Conservation (phyloP, 305 asterid species). For the Fraxinus sp. region DNA sequence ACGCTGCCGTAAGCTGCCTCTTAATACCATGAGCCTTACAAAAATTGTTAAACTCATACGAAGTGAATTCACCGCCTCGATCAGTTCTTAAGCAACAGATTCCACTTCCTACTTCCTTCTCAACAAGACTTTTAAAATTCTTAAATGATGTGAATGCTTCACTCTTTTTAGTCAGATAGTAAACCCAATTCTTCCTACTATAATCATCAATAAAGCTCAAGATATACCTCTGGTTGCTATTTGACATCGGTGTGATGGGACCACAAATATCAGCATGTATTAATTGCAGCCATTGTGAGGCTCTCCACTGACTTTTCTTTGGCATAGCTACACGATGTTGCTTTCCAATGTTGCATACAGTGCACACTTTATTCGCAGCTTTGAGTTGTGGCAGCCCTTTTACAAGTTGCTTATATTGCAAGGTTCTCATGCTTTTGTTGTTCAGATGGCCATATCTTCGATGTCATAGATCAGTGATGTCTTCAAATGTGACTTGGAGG, state of each 20-base stretch:
- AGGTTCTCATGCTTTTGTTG: not conserved
- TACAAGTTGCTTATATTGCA: not conserved
- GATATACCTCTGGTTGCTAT: no score
- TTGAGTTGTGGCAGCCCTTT: not conserved
- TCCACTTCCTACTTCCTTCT: no score
- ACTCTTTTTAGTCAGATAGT: no score
- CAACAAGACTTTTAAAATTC: no score
- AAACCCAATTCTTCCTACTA: no score
- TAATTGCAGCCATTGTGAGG: no score
- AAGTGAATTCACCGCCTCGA: not conserved
- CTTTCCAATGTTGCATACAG: not conserved
- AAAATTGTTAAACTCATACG: not conserved
- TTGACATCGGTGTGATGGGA: no score
- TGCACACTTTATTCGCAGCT: not conserved
- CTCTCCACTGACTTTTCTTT: no score
- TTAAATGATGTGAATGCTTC: no score
- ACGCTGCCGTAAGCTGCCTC: not conserved
- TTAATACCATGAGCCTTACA: not conserved
- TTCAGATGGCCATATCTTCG: not conserved
- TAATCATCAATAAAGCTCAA: no score
- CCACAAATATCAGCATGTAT: no score
- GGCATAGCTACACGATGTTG: not conserved
- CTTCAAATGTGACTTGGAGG: not conserved
- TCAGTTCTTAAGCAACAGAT: not conserved
- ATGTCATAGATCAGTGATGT: not conserved